A percentile compares a stretch with the other conserved stretches of the same genome.
Evolutionary conservation across 495 filamentous ascomycete species (phyloP).

Genomic region (Penicillium flavigenum): DNA sequence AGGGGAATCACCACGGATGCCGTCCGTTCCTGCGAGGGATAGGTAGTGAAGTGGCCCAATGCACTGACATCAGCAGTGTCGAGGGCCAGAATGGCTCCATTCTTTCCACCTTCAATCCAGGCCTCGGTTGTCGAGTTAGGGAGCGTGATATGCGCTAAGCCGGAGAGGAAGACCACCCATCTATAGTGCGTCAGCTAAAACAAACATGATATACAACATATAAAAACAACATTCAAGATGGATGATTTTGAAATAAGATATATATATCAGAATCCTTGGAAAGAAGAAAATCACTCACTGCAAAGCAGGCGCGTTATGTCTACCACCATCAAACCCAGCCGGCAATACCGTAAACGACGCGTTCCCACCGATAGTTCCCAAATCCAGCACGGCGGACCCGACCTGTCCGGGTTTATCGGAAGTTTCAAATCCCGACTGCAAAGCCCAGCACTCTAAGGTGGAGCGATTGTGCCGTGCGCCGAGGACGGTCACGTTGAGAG

Average conservation of each 20-base stretch:
- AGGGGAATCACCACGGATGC: constrained; percentile 45
- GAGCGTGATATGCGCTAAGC: constrained; percentile 51
- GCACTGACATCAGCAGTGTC: constrained; percentile 49
- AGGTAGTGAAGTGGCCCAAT: constrained; percentile 49
- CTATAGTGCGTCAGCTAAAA: constrained; percentile 25
- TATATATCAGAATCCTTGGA: not conserved
- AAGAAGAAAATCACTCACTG: constrained; percentile 41
- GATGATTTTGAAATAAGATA: not conserved
- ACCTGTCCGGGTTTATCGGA: constrained; percentile 45
- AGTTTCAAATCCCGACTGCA: constrained; percentile 39
- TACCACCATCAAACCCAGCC: constrained; percentile 46
- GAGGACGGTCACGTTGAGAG: constrained; percentile 46
- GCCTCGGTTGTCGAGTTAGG: constrained; percentile 43
- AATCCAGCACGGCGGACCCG: constrained; percentile 33
- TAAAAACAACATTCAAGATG: not conserved
- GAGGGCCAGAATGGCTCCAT: constrained; percentile 49
- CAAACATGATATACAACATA: not conserved
- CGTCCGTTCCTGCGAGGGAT: constrained; percentile 46
- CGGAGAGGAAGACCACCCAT: constrained; percentile 52
- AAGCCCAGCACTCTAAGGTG: constrained; percentile 56
- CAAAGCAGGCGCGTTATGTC: constrained; percentile 50
- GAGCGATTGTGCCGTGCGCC: constrained; percentile 41
- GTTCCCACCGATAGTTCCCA: constrained; percentile 37
- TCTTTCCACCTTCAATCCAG: constrained; percentile 42
- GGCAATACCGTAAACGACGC: constrained; percentile 45